Evolutionary conservation across 2,329 filamentous ascomycete species (phyloP).

Genomic region (Fusarium concolor): DNA sequence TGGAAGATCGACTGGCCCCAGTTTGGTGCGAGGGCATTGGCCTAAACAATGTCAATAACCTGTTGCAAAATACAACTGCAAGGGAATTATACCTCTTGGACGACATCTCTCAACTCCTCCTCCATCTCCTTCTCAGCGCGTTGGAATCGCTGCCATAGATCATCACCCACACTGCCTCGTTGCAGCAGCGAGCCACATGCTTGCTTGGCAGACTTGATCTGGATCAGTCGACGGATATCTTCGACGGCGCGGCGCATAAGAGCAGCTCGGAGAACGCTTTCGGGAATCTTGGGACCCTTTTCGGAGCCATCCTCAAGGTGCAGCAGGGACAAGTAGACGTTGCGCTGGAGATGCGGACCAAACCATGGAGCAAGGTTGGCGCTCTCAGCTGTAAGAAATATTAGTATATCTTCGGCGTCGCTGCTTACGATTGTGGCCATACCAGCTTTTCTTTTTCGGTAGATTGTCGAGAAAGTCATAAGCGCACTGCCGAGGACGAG

Average conservation of each 20-base stretch:
- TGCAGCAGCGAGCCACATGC: conserved; percentile 86
- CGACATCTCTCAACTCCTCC: conserved; percentile 92
- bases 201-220: conserved; percentile 88
- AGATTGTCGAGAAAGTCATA: conserved; percentile 91
- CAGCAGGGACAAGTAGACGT: conserved; percentile 92
- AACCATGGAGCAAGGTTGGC: conserved; percentile 96
- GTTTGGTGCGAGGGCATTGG: conserved; percentile 86
- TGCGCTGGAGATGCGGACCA: conserved; percentile 86
- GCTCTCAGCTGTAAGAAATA: conserved; percentile 69
- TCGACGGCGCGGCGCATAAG: conserved; percentile 90
- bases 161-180: conserved; percentile 92
- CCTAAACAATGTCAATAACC: conserved; percentile 62
- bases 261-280: conserved; percentile 87
- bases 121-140: conserved; percentile 98
- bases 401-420: conserved; percentile 1
- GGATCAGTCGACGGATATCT: conserved; percentile 91
- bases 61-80: neutral
- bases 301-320: conserved; percentile 77
- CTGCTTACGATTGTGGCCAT: conserved; percentile 46
- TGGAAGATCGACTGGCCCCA: conserved; percentile 99
- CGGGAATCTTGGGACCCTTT: conserved; percentile 78
- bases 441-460: conserved; percentile 91
- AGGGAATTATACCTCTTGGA: conserved; percentile 75
- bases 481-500: conserved; percentile 88
- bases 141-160: conserved; percentile 92